These are phyloP conservation scores for Coleophoma crateriformis DNA, from an alignment of 2,329 filamentous ascomycete species.

Conservation along the genomic window DNA sequence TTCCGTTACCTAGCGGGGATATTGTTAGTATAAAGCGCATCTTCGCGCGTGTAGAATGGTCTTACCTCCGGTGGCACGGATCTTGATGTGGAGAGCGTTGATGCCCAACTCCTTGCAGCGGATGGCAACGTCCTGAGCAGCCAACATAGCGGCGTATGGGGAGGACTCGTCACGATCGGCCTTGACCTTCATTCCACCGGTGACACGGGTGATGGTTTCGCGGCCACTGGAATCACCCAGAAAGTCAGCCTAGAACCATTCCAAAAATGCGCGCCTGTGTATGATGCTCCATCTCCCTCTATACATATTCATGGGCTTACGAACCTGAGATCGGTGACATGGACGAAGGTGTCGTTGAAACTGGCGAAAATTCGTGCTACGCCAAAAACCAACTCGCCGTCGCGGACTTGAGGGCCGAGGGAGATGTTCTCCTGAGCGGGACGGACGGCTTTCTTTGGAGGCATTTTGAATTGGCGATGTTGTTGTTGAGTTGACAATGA, in stretches of 20 bases:
- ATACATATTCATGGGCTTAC: constrained; percentile 30
- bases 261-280: constrained; percentile 10
- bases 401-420: constrained; percentile 92
- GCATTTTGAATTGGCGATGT: constrained; percentile 61
- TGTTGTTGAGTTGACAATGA: constrained; percentile 21
- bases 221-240: constrained; percentile 81
- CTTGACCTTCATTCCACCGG: constrained; percentile 99
- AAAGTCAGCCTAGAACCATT: constrained; percentile 50
- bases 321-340: constrained; percentile 98
- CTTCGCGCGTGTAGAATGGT: neutral
- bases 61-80: constrained; percentile 94
- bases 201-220: constrained; percentile 99
- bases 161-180: constrained; percentile 99
- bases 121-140: constrained; percentile 93
- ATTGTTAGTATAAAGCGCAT: constrained; percentile 1
- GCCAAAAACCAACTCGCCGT: constrained; percentile 79
- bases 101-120: constrained; percentile 83
- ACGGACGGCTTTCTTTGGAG: constrained; percentile 85
- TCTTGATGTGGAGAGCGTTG: constrained; percentile 99
- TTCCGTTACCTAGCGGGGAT: constrained; percentile 72
- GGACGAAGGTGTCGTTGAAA: constrained; percentile 71
- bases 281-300: constrained; percentile 6
- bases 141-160: constrained; percentile 99
- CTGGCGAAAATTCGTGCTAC: constrained; percentile 77
- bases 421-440: constrained; percentile 96